Evolutionary conservation across 2,329 filamentous ascomycete genomes (phyloP), one percentile per base, ranked within the genome.

Genomic region (Rutstroemia sp.): DNA sequence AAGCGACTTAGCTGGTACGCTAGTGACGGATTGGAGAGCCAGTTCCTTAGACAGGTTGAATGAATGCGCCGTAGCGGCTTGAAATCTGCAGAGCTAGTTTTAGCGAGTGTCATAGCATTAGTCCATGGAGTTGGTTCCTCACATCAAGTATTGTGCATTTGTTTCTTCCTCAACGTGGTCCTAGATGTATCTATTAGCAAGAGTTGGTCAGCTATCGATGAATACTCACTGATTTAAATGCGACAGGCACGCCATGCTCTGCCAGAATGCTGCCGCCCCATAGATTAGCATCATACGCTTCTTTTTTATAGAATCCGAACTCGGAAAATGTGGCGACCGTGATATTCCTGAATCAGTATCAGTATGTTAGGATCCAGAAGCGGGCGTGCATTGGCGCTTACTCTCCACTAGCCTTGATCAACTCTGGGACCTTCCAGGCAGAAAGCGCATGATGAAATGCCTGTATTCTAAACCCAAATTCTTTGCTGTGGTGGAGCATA

Each of bases 301-400:
- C 74, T 48, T 68, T 66, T 60, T 76, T 76, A 59, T 74, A 75
- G 16, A 74, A 63, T 17, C 67, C 66, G 48, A 72, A 71, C 34
- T 74, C 73, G 5, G 73, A 68, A 62, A 76, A 76, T 0, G 70
- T 74, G 8, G 73, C 74, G 42, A 75, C 66, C 1, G 73, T 75
- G 48, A 74, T 68, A 53, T 75, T 74, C 8, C 68, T 71, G 27
- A 30, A 54, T 21, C 16, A 36, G n/a, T 57, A 34, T 36, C 16
- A 23, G 48, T 36, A 56, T 54, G 23, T 36, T 14, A 23, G 48
- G 38, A 52, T 38, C 19, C 23, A 16, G 53, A 45, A 12, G 5
- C 10, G 23, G 17, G 19, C 4, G 17, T 40, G n/a, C 19, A 34
- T 47, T 34, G n/a, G 9, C n/a, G 67, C 70, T 65, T 60, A 71